phyloP scores from a whole-genome alignment of 192 early-diverging fungal genomes.

The Cetraspora pellucida region DNA sequence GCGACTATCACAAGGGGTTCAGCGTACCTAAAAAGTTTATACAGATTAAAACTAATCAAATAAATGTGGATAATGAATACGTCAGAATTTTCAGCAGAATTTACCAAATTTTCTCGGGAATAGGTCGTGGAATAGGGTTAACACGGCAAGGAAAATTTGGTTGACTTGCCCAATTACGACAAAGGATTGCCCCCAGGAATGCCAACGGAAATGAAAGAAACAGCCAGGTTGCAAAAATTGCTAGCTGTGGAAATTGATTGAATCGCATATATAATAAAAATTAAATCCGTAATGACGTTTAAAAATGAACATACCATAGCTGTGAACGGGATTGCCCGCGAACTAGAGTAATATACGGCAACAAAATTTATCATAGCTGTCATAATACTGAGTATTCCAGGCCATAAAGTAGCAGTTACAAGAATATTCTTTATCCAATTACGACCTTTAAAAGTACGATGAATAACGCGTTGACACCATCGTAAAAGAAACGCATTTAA shows the following conservation, averaged over 20 bases:
- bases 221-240: constrained; percentile 69
- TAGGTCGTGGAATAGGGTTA: constrained; percentile 76
- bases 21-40: constrained; percentile 33
- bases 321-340: constrained; percentile 77
- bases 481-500: neutral
- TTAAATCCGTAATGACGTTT: too few species aligned
- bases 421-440: constrained; percentile 70
- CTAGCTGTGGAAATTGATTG: constrained; percentile 47
- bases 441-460: constrained; percentile 44
- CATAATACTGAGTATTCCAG: constrained; percentile 56
- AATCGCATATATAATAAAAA: neutral
- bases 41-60: neutral
- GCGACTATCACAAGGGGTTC: constrained; percentile 64
- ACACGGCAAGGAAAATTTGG: constrained; percentile 76
- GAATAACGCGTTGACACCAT: neutral
- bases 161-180: constrained; percentile 61
- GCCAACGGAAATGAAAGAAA: constrained; percentile 72
- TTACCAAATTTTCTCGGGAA: constrained; percentile 77
- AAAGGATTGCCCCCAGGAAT: constrained; percentile 70
- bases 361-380: constrained; percentile 68
- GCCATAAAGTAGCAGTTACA: constrained; percentile 70
- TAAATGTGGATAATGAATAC: constrained; percentile 33
- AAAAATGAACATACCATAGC: constrained; percentile 54
- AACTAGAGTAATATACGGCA: constrained; percentile 72
- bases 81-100: neutral